These are phyloP conservation scores for Syzygium aromaticum DNA, from an alignment of 345 rosid genomes.

Conservation along the genomic window DNA sequence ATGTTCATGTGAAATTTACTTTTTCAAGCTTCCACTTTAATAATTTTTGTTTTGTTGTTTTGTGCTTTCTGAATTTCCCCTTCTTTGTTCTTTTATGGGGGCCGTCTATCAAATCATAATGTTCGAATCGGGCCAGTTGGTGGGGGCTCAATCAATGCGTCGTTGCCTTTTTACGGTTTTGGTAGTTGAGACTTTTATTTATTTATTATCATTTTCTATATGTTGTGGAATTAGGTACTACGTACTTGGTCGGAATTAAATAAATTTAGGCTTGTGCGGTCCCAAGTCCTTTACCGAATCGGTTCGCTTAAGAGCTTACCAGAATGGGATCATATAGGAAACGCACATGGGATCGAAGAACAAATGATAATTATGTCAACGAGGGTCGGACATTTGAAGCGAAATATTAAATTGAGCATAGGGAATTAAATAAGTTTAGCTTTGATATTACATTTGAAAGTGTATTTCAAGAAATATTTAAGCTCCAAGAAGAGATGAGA, in stretches of 20 bases:
- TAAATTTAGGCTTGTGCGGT: background rate
- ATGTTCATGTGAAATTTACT: background rate
- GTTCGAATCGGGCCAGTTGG: background rate
- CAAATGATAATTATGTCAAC: background rate
- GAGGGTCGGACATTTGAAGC: background rate
- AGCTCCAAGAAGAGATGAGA: background rate
- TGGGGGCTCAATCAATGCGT: background rate
- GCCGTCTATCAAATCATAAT: background rate
- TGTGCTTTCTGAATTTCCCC: background rate
- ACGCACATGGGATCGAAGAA: background rate
- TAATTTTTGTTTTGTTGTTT: background rate
- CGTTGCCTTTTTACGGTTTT: background rate
- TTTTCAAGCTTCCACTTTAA: background rate
- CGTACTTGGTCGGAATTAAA: background rate
- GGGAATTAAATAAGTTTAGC: background rate
- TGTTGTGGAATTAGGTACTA: background rate
- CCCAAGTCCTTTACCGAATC: background rate
- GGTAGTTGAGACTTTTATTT: background rate
- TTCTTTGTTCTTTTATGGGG: background rate
- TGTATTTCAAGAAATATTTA: background rate
- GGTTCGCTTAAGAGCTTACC: background rate
- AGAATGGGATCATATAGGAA: background rate
- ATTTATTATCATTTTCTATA: background rate
- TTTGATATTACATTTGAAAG: fast-evolving
- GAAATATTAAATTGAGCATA: background rate